Evolutionary conservation across 768 basidiomycete species (phyloP).

Genomic region (Phylloporus sp.): DNA sequence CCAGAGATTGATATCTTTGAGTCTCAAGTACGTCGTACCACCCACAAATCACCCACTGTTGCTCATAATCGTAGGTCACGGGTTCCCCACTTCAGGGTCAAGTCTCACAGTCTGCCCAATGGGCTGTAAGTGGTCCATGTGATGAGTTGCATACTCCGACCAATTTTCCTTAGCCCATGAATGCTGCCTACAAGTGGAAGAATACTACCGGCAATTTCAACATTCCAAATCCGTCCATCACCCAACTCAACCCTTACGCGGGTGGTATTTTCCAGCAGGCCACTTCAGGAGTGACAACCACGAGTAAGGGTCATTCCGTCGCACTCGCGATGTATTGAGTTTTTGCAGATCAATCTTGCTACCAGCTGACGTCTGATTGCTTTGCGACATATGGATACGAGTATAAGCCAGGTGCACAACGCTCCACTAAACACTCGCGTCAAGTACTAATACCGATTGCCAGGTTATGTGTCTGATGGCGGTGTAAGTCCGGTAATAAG

Average conservation of each 20-base stretch:
- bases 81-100: constrained; percentile 41
- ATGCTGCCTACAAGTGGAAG: constrained; percentile 65
- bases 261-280: constrained; percentile 85
- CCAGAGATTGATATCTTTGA: constrained; percentile 93
- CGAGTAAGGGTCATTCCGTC: constrained; percentile 38
- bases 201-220: constrained; percentile 57
- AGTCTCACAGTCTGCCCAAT: constrained; percentile 85
- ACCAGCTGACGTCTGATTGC: constrained; percentile 47
- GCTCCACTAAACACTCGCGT: background rate
- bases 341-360: constrained; percentile 61
- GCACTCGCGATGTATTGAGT: background rate
- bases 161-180: constrained; percentile 60
- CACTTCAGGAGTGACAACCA: constrained; percentile 63
- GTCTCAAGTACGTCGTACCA: constrained; percentile 51
- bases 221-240: constrained; percentile 51
- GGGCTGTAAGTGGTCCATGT: constrained; percentile 50
- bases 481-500: constrained; percentile 39
- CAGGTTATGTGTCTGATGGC: constrained; percentile 33
- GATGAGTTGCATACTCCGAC: background rate
- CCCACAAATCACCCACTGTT: background rate
- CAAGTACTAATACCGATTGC: background rate
- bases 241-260: constrained; percentile 58
- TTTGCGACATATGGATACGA: constrained; percentile 78
- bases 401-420: constrained; percentile 58
- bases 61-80: constrained; percentile 31